Base-by-base conservation (phyloP, 1,284 basidiomycete genomes). In the Sanghuangporus weigelae region DNA sequence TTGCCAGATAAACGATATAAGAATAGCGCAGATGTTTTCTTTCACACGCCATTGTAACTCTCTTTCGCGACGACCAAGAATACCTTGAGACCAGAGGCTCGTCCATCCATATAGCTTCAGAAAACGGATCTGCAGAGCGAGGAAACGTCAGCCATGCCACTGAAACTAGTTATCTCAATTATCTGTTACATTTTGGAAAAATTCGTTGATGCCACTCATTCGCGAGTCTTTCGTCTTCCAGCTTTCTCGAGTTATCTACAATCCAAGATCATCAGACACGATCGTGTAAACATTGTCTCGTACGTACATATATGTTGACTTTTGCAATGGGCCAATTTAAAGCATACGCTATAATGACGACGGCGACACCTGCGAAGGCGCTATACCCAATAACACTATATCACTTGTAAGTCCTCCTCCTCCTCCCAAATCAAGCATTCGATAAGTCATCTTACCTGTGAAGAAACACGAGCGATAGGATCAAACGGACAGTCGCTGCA, bases 331-430 rank as follows among this genome's bases (percentile, higher is more conserved):
- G 84, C 66, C 84, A 86, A 71, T 89, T 89, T 66, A 90, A 69
- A 0, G 85, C 77, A 64, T 87, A 87, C 5, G 86, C 86, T 3
- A 90, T 67, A 5, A 87, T 70, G 16, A 94, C 81, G 35, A 93
- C 84, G 14, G 81, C 78, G 3, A 93, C 85, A n/a, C 91, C 91
- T 12, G 87, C 85, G 36, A 95, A 79, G 0, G 90, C 85, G 50
- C 90, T 90, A 89, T 90, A 93, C 7, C 93, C 93, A 46, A 95
- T 80, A 35, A 95, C 78, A 58, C 90, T 92, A 66, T 19, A 36
- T 21, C 16, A 57, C 12, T 1, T 14, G 7, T 46, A 16, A 46
- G 26, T 38, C 39, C 44, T 62, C 31, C 11, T 38, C 39, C 44
- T 62, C 31, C 11, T 26, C 46, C 14, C 36, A 7, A 42, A 42